Evolutionary conservation across 2,329 filamentous ascomycete genomes (phyloP).

Genomic region (Raffaelea arxii): DNA sequence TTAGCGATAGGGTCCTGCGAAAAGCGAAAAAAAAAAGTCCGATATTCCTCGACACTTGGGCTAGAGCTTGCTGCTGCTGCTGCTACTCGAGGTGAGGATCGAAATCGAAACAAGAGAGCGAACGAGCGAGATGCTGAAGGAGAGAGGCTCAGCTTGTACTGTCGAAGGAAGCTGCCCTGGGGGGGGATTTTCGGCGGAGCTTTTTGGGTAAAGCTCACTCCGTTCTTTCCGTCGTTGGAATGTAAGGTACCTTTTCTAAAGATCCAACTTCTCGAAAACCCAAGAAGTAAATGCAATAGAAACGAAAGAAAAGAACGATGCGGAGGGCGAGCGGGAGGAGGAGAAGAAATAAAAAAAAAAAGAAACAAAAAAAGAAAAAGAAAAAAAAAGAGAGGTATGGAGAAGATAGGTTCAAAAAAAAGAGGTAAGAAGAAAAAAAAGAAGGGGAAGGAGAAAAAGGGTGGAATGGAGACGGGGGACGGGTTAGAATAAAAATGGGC

Average conservation of each 20-base stretch:
- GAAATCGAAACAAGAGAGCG: not conserved
- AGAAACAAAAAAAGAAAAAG: not conserved
- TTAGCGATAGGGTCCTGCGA: no score
- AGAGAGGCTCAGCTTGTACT: no score
- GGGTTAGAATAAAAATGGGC: constrained; percentile 23
- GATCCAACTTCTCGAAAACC: no score
- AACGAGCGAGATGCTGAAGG: not conserved
- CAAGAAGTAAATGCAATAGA: not conserved
- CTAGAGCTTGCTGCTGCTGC: no score
- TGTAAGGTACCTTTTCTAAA: no score
- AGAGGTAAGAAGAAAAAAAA: not conserved
- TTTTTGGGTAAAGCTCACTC: no score
- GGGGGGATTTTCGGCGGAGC: no score
- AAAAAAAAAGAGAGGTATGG: not conserved
- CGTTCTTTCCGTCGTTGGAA: no score
- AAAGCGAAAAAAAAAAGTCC: no score
- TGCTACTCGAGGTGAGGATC: no score
- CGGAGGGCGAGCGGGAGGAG: constrained; percentile 3
- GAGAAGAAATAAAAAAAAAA: constrained; percentile 1
- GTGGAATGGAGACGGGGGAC: constrained; percentile 22
- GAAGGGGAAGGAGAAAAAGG: constrained; percentile 15
- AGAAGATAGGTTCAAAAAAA: constrained; percentile 1
- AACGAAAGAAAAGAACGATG: constrained; percentile 4
- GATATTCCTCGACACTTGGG: no score
- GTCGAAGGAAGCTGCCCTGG: no score